Percentiles rank a stretch among this genome's conserved stretches.
Conservation (phyloP, 768 basidiomycete species). For the Gautieria morchelliformis region DNA sequence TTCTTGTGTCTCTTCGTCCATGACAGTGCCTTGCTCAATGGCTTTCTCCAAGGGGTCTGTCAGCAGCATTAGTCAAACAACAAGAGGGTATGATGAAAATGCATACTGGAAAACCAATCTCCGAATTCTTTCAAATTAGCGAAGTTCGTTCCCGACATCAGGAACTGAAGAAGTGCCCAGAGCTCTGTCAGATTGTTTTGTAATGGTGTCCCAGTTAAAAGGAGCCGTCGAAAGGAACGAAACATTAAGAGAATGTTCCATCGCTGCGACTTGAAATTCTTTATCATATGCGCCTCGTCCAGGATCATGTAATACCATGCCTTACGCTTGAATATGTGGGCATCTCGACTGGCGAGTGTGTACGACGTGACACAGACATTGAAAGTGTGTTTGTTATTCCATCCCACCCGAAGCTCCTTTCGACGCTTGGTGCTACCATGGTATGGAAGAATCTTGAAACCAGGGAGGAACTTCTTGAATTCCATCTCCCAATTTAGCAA, state of each 20-base stretch:
- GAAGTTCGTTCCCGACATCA: slow-evolving; percentile 84
- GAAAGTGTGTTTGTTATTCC: slow-evolving; percentile 83
- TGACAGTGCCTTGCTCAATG: slow-evolving; percentile 68
- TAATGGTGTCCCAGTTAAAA: slow-evolving; percentile 92
- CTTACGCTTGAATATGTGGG: slow-evolving; percentile 86
- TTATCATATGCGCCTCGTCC: slow-evolving; percentile 97
- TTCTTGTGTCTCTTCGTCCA: slow-evolving; percentile 78
- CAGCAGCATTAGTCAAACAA: slow-evolving; percentile 1
- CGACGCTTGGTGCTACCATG: slow-evolving; percentile 85
- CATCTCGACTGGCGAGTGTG: slow-evolving; percentile 83
- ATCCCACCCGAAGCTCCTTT: slow-evolving; percentile 82
- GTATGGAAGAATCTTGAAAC: slow-evolving; percentile 80
- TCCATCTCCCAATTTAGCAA: slow-evolving; percentile 96
- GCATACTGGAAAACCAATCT: slow-evolving; percentile 93
- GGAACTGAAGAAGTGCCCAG: slow-evolving; percentile 91
- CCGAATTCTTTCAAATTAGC: slow-evolving; percentile 89
- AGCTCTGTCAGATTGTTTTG: slow-evolving; percentile 95
- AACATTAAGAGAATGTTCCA: slow-evolving; percentile 92
- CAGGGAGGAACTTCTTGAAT: slow-evolving; percentile 91
- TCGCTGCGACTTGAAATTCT: slow-evolving; percentile 89
- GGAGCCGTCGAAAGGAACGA: slow-evolving; percentile 72
- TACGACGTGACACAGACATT: slow-evolving; percentile 95
- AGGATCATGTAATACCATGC: slow-evolving; percentile 94
- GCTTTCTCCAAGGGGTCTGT: slow-evolving; percentile 89
- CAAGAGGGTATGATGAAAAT: background rate